phyloP scores from a whole-genome alignment of 192 early-diverging fungal genomes.

The Coemansia javaensis region DNA sequence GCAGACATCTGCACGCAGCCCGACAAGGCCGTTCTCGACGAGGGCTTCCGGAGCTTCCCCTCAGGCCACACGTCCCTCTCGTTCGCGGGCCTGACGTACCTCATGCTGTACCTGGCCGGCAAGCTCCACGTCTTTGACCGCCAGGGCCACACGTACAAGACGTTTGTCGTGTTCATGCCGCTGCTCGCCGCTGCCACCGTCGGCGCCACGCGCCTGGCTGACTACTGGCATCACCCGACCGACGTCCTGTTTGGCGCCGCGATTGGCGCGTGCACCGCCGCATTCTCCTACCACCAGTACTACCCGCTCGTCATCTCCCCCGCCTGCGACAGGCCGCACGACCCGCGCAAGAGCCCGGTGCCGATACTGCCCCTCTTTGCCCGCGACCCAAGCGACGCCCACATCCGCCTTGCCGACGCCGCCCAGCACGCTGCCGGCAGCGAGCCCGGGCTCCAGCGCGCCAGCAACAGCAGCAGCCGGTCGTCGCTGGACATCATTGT shows the following conservation, averaged over 20 bases:
- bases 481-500: not conserved
- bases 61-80: constrained; percentile 82
- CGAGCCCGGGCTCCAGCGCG: not conserved
- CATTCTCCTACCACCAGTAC: constrained; percentile 44
- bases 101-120: constrained; percentile 64
- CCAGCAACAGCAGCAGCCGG: constrained; percentile 11
- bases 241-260: constrained; percentile 59
- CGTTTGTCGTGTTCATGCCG: constrained; percentile 53
- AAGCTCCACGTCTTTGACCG: constrained; percentile 66
- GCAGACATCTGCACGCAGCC: constrained; percentile 59
- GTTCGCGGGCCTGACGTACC: constrained; percentile 66
- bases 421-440: not conserved
- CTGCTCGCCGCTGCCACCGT: constrained; percentile 48
- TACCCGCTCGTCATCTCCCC: constrained; percentile 25
- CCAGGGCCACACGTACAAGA: constrained; percentile 53
- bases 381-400: not conserved
- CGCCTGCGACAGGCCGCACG: constrained; percentile 20
- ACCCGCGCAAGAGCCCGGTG: constrained; percentile 22
- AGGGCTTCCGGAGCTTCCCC: constrained; percentile 82
- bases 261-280: not conserved
- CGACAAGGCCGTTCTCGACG: constrained; percentile 51
- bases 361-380: constrained; percentile 23
- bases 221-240: constrained; percentile 61
- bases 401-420: constrained; percentile 12
- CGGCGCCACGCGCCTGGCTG: constrained; percentile 56